phyloP scores from a whole-genome alignment of 306 rosid genomes.

The Lathyrus sativus region DNA sequence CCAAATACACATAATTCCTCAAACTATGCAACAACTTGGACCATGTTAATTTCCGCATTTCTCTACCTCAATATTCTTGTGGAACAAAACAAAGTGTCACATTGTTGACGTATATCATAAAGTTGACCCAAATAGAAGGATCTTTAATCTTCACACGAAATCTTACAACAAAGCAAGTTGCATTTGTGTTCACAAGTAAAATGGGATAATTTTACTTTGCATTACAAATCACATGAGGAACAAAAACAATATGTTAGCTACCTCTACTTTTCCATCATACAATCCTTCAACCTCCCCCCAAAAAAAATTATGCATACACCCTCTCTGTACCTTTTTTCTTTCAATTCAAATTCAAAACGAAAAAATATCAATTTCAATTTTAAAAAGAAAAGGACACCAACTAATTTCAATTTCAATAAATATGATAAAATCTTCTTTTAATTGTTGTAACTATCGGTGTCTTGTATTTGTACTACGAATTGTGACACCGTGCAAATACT shows the following conservation, averaged over 20 bases:
- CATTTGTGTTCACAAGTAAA: slow-evolving; percentile 46
- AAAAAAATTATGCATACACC: slow-evolving; percentile 34
- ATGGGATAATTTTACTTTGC: slow-evolving; percentile 44
- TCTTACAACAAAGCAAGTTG: slow-evolving; percentile 43
- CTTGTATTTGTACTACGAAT: slow-evolving; percentile 70
- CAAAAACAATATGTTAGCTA: slow-evolving; percentile 48
- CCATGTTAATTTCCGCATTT: slow-evolving; percentile 23
- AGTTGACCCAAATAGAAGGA: slow-evolving; percentile 36
- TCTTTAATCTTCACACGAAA: slow-evolving; percentile 43
- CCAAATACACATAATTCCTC: slow-evolving; percentile 15
- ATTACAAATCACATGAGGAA: slow-evolving; percentile 51
- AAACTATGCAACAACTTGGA: slow-evolving; percentile 13
- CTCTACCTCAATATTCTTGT: slow-evolving; percentile 20
- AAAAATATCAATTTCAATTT: slow-evolving; percentile 34
- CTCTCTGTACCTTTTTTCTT: slow-evolving; percentile 43
- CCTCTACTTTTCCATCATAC: slow-evolving; percentile 38
- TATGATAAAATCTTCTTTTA: slow-evolving; percentile 25
- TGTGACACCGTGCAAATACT: slow-evolving; percentile 89
- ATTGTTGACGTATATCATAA: neutral
- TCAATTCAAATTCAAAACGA: slow-evolving; percentile 28
- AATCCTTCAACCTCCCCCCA: slow-evolving; percentile 28
- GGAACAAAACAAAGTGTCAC: slow-evolving; percentile 17
- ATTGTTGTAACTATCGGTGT: slow-evolving; percentile 53
- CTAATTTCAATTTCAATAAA: slow-evolving; percentile 52
- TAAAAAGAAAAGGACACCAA: slow-evolving; percentile 32